Base-by-base conservation (phyloP, 139 green algal species). In the Micromonas commoda region DNA sequence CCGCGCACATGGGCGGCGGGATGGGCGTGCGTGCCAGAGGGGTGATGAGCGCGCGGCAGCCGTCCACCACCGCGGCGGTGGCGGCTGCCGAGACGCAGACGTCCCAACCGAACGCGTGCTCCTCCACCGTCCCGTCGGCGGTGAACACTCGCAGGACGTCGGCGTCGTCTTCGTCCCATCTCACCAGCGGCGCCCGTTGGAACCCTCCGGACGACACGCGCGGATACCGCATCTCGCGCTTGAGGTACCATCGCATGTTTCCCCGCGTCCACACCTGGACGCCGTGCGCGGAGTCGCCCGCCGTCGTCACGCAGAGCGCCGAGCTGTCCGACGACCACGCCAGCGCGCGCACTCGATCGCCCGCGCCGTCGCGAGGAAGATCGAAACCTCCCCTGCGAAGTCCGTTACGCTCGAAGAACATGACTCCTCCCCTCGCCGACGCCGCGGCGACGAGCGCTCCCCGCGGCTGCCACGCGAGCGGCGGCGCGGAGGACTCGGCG, bases 171-270 rank as follows among this genome's bases (percentile, higher is more conserved):
- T 33, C 23, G 53, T 75, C 68, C 9, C 37, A 75, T n/a, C n/a
- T n/a, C n/a, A n/a, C n/a, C n/a, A n/a, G n/a, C n/a, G n/a, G n/a
- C n/a, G n/a, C n/a, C n/a, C n/a, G n/a, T n/a, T n/a, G n/a, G n/a
- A n/a, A n/a, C n/a, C n/a, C n/a, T n/a, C n/a, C n/a, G n/a, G n/a
- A n/a, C 28, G 28, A 33, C 9, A 13, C 19, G 33, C 33, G 33
- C 54, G n/a, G n/a, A 2, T 24, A 65, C 54, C 2, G 20, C 19
- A 20, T 31, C 86, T 97, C 91, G 26, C 79, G 77, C 83, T 97
- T 97, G 0, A 96, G 80, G 81, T 97, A 95, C 94, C 94, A 98
- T 68, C 96, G 91, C 89, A 93, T 97, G 88, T 98, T 98, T 83
- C 77, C 86, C 37, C 94, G 88, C 69, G 89, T 86, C 94, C 94